Evolutionary conservation across 2,329 filamentous ascomycete species (phyloP), one percentile per base, ranked within the genome.

Genomic region (Hawksworthiomyces lignivorus): DNA sequence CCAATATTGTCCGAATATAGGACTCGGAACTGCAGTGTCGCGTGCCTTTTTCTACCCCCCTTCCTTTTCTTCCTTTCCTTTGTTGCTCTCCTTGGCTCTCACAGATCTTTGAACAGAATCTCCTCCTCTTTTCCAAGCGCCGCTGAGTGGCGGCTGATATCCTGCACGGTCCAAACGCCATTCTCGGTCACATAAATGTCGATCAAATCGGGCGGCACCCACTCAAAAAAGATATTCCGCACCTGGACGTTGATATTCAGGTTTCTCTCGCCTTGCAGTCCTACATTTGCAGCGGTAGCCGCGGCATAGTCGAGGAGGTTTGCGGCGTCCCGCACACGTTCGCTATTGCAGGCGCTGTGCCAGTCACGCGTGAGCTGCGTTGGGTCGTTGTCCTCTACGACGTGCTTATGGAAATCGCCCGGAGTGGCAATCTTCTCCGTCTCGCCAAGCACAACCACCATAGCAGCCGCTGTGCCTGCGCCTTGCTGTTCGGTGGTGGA

Each of bases 191-290:
- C 57, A 50, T 77, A 80, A 1, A 58, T 57, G 51, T 79, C 67
- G 6, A 81, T 61, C 31, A 78, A 53, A 8, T 52, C 44, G 0
- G 67, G 54, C 2, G 72, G 65, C 31, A 80, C 63, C 76, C 75
- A 80, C 59, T 82, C 77, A 36, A 80, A 80, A 46, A 75, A 77
- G n/a, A 72, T 52, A 50, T 75, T 75, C 30, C 56, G 63, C 37
- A 73, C 59, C 14, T 50, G 45, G 11, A 69, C 48, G n/a, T 48
- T 46, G 3, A 49, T 17, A 15, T 26, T 21, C 17, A 22, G 29
- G 4, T 9, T 18, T 10, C 10, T 29, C 10, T 17, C 32, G 8
- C 18, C 21, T n/a, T n/a, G n/a, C n/a, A n/a, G n/a, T n/a, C n/a
- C n/a, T n/a, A n/a, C n/a, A n/a, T n/a, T n/a, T n/a, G n/a, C n/a